Evolutionary conservation across 441 rosid genomes (phyloP).

Genomic region (Euphorbia celastroides): DNA sequence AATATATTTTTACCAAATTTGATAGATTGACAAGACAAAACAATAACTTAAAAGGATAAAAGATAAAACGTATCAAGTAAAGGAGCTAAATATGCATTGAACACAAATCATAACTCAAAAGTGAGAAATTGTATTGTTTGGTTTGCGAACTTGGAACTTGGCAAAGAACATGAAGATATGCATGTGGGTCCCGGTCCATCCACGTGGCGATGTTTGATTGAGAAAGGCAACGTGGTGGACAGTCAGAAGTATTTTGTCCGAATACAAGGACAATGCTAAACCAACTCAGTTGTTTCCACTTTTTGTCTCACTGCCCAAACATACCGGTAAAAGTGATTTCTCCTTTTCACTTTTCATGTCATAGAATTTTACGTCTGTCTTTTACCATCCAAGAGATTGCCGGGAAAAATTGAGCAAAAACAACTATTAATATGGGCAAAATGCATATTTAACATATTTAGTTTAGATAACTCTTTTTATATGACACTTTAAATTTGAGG

Average conservation of each 20-base stretch:
- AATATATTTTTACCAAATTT: too few species aligned
- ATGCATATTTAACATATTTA: too few species aligned
- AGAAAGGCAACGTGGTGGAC: conserved; percentile 18
- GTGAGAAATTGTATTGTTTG: background rate
- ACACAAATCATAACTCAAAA: background rate
- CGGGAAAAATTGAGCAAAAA: too few species aligned
- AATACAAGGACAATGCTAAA: conserved; percentile 1
- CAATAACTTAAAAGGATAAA: too few species aligned
- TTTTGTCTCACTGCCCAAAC: conserved; percentile 12
- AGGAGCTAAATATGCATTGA: too few species aligned
- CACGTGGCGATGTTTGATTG: conserved; percentile 5
- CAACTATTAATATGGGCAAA: too few species aligned
- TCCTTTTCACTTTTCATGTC: conserved; percentile 5
- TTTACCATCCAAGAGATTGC: too few species aligned
- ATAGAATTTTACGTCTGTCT: too few species aligned
- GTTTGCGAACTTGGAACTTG: background rate
- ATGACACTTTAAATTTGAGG: too few species aligned
- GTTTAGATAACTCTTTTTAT: too few species aligned
- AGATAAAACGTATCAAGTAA: too few species aligned
- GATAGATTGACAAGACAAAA: too few species aligned
- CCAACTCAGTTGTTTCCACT: conserved; percentile 7
- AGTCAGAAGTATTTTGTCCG: conserved; percentile 20
- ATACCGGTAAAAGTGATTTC: background rate
- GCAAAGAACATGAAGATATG: background rate
- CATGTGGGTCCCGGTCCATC: background rate